Conservation (phyloP, 2,329 filamentous ascomycete species). For the Sclerotinia minor region DNA sequence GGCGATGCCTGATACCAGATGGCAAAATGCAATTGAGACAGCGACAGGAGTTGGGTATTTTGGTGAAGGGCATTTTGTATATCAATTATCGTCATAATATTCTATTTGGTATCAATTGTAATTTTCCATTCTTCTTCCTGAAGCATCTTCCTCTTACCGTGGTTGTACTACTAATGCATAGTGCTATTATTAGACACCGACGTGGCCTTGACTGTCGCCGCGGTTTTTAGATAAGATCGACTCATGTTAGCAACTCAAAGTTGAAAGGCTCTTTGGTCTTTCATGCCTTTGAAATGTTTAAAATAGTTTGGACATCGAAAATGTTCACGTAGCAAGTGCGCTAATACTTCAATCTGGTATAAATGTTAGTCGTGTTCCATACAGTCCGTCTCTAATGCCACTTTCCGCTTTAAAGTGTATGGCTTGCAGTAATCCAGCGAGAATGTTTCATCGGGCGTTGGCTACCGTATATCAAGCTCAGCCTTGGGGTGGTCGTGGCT, state of each 20-base stretch:
- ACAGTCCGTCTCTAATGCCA: neutral
- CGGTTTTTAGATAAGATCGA: neutral
- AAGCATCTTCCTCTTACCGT: neutral
- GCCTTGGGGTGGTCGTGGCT: neutral
- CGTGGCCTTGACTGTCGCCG: too few species aligned
- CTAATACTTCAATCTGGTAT: neutral
- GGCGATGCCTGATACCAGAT: neutral
- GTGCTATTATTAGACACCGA: too few species aligned
- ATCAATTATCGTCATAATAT: neutral
- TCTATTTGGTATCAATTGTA: conserved; percentile 6
- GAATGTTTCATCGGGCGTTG: neutral
- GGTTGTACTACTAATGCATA: neutral
- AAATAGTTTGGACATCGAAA: neutral
- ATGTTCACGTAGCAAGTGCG: neutral
- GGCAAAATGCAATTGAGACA: neutral
- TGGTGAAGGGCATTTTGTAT: conserved; percentile 17
- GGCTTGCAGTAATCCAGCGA: neutral
- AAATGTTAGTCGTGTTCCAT: too few species aligned
- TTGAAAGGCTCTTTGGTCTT: neutral
- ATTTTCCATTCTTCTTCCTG: neutral
- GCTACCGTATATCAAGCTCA: neutral
- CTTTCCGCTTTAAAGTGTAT: neutral
- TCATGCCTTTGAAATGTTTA: neutral
- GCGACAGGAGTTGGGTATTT: conserved; percentile 20
- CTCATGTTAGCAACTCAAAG: neutral